Evolutionary conservation across 1,284 basidiomycete species (phyloP), one percentile per base, ranked within the genome.

Genomic region (Rhodotorula sp.): DNA sequence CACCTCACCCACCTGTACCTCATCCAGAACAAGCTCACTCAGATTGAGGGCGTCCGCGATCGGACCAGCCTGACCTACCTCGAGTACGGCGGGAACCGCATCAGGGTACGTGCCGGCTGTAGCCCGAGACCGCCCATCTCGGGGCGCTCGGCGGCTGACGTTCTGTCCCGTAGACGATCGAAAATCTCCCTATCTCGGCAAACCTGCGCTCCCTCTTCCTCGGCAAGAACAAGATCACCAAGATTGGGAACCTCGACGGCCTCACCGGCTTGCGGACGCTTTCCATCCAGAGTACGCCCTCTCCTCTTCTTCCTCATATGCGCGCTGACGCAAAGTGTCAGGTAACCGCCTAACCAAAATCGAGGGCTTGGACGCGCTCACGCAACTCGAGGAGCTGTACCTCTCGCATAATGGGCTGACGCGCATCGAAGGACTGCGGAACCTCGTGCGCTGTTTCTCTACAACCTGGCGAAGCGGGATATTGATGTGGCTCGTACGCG

Each of bases 191-290:
- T 13, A 69, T 76, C 34, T 76, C 76, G 27, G 37, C 71, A 25
- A 91, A 91, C 72, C 83, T 99, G 17, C 91, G 94, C 75, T 94
- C 98, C 78, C 84, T 99, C 1, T 99, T 96, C 94, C 83, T 98
- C 8, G 96, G 96, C 19, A 99, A 99, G 6, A 99, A 99, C 80
- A 88, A 97, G 41, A 91, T 99, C 70, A 94, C 91, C 7, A 90
- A 89, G 81, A 83, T 99, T 8, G 91, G 96, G 82, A 88, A 88
- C 4, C 83, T 97, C 10, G 90, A 92, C 55, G 84, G 83, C 17
- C 83, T 95, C 10, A 85, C 85, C 62, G 87, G 85, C 67, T 85
- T 97, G 36, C 89, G 86, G 78, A 92, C 95, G 61, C 83, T 97
- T 32, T 92, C 91, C 46, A 75, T 79, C 29, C 78, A 79, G 51